Base-by-base conservation (phyloP, 2,329 filamentous ascomycete species). In the Phyllosticta citrichinensis region DNA sequence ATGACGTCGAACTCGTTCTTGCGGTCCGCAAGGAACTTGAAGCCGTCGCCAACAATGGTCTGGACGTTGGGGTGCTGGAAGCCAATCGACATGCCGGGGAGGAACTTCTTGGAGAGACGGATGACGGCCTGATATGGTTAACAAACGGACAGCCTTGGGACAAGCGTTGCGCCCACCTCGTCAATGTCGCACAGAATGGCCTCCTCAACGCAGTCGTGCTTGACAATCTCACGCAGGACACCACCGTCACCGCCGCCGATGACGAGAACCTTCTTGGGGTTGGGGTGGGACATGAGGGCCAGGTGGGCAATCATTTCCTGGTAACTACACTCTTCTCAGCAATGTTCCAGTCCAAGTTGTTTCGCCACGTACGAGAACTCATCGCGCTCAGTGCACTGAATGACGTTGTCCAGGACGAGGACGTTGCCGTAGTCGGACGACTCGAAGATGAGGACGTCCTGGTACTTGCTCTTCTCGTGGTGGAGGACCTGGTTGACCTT, bases 251-350 rank as follows among this genome's bases (percentile, higher is more conserved):
- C 94, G 71, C 94, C 94, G 66, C 94, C 94, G 72, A 99, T 97
- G 76, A 99, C 94, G 62, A 99, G 87, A 59, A 99, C 94, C 79
- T 92, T 95, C 86, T 97, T 94, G 73, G 94, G 94, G 82, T 96
- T 87, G 68, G 94, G 94, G 85, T 99, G 94, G 59, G 93, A 91
- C 85, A 96, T 94, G 88, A 99, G 91, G 79, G 91, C 94, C 68
- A 99, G 84, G 80, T 99, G 91, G 69, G 93, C 92, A 79, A 99
- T 99, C 94, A 99, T 99, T 85, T 99, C 94, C 83, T 99, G 94
- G 86, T 96, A 96, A 70, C 80, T 82, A 65, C 57, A 11, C 22
- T 10, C 25, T 56, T 54, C 50, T 54, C 33, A 25, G 22, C 53
- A 20, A 5, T 17, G 12, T 27, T 55, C n/a, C 19, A 19, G 30